These are phyloP conservation scores for Oryza coarctata DNA, from an alignment of 176 grass and related monocot genomes.

Conservation along the genomic window DNA sequence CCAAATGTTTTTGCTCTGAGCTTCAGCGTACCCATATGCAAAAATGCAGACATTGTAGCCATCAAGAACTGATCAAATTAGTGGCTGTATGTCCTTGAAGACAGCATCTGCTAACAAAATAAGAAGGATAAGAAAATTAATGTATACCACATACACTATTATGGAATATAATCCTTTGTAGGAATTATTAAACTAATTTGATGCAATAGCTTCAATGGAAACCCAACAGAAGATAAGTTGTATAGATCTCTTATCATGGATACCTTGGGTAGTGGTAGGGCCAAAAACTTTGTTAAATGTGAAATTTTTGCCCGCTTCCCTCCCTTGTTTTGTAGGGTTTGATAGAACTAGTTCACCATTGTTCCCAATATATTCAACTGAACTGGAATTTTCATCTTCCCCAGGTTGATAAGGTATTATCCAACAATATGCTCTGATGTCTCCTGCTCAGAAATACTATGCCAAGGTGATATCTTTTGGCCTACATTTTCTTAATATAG, in stretches of 20 bases:
- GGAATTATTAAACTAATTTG: not conserved
- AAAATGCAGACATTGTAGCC: slow-evolving; percentile 98
- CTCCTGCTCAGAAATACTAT: slow-evolving; percentile 57
- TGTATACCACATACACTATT: not conserved
- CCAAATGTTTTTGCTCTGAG: slow-evolving; percentile 10
- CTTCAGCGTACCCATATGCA: slow-evolving; percentile 74
- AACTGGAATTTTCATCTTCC: slow-evolving; percentile 54
- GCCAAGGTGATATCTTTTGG: slow-evolving; percentile 28
- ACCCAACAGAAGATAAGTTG: slow-evolving; percentile 21
- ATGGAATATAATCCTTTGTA: not conserved
- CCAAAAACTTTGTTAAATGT: slow-evolving; percentile 90
- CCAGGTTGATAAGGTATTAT: slow-evolving; percentile 79
- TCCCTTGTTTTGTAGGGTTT: slow-evolving; percentile 74
- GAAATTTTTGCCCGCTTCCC: slow-evolving; percentile 77
- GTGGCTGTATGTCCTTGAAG: slow-evolving; percentile 75
- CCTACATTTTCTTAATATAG: slow-evolving; percentile 12
- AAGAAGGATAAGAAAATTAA: slow-evolving; percentile 30
- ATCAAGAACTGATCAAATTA: slow-evolving; percentile 90
- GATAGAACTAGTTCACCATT: slow-evolving; percentile 74
- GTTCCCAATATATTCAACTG: slow-evolving; percentile 57
- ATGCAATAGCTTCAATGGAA: not conserved
- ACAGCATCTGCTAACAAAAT: slow-evolving; percentile 63
- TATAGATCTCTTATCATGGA: not conserved
- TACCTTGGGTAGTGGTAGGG: slow-evolving; percentile 79
- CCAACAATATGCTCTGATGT: slow-evolving; percentile 91